These are phyloP conservation scores for Candida railenensis DNA, from an alignment of 805 yeast genomes.

Conservation along the genomic window DNA sequence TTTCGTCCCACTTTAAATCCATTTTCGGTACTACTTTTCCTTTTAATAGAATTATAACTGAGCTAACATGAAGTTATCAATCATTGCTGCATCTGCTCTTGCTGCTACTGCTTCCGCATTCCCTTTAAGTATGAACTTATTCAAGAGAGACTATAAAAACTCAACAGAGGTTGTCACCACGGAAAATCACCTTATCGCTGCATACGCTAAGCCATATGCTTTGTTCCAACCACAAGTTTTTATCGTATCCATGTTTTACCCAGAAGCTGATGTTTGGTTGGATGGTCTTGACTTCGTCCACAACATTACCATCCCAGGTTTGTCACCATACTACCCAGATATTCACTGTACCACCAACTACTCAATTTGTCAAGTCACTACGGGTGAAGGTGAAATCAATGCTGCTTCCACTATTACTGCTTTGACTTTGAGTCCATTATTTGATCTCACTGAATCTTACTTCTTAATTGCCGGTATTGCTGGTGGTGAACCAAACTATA, in stretches of 20 bases:
- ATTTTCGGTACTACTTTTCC: neutral
- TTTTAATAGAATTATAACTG: neutral
- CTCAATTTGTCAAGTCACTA: slow-evolving; percentile 57
- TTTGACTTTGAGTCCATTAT: slow-evolving; percentile 49
- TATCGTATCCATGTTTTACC: slow-evolving; percentile 54
- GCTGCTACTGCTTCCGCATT: slow-evolving; percentile 15
- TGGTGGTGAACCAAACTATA: slow-evolving; percentile 57
- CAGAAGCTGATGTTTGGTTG: slow-evolving; percentile 55
- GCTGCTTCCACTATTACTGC: slow-evolving; percentile 63
- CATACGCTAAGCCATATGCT: slow-evolving; percentile 31
- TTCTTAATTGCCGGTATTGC: slow-evolving; percentile 67
- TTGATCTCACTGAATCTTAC: slow-evolving; percentile 60
- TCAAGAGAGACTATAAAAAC: slow-evolving; percentile 11
- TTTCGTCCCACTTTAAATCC: neutral
- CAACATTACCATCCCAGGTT: slow-evolving; percentile 64
- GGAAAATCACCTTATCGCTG: slow-evolving; percentile 16
- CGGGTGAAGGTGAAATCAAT: slow-evolving; percentile 71
- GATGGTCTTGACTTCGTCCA: slow-evolving; percentile 45
- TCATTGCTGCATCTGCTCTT: slow-evolving; percentile 9
- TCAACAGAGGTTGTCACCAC: slow-evolving; percentile 6
- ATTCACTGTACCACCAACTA: slow-evolving; percentile 55
- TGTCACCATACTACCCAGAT: slow-evolving; percentile 58
- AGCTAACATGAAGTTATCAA: neutral
- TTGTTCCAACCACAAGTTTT: slow-evolving; percentile 53
- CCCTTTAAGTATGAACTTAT: slow-evolving; percentile 9